A percentile compares a stretch with the other conserved stretches of the same genome.
These are phyloP conservation scores for Trichoderma citrinoviride DNA, from an alignment of 2,329 filamentous ascomycete species.

Conservation along the genomic window DNA sequence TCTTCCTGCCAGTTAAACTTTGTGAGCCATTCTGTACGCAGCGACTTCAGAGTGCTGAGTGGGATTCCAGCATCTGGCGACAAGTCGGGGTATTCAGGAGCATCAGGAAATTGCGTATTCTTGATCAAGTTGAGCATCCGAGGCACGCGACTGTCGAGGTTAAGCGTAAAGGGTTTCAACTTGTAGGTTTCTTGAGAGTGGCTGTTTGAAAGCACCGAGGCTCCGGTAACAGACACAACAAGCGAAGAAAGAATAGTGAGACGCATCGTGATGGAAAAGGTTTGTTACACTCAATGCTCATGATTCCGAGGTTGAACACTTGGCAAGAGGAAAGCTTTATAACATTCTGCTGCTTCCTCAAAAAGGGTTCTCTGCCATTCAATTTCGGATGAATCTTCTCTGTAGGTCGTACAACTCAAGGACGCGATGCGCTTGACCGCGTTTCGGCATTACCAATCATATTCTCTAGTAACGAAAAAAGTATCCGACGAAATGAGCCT, in stretches of 20 bases:
- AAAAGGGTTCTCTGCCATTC: too few species aligned
- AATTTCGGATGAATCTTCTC: too few species aligned
- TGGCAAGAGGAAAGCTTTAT: background rate
- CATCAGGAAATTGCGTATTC: slow-evolving; percentile 18
- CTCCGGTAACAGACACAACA: background rate
- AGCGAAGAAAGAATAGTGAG: background rate
- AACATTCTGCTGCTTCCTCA: background rate
- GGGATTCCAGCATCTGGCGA: slow-evolving; percentile 18
- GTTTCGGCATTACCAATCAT: too few species aligned
- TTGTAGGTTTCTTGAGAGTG: background rate
- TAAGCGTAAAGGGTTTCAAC: background rate
- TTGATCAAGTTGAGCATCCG: slow-evolving; percentile 26
- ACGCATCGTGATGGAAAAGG: background rate
- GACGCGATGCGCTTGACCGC: too few species aligned
- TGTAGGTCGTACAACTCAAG: too few species aligned
- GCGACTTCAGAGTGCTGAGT: slow-evolving; percentile 19
- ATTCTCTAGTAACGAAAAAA: too few species aligned
- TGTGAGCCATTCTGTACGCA: slow-evolving; percentile 23
- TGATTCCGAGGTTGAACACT: too few species aligned
- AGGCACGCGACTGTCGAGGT: background rate
- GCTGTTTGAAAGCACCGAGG: background rate
- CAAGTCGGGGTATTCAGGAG: background rate
- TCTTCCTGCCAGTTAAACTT: slow-evolving; percentile 27
- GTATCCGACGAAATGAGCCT: too few species aligned
- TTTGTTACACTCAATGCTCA: background rate